Evolutionary conservation across 2,329 filamentous ascomycete species (phyloP).

Genomic region (Colletotrichum caudatum): DNA sequence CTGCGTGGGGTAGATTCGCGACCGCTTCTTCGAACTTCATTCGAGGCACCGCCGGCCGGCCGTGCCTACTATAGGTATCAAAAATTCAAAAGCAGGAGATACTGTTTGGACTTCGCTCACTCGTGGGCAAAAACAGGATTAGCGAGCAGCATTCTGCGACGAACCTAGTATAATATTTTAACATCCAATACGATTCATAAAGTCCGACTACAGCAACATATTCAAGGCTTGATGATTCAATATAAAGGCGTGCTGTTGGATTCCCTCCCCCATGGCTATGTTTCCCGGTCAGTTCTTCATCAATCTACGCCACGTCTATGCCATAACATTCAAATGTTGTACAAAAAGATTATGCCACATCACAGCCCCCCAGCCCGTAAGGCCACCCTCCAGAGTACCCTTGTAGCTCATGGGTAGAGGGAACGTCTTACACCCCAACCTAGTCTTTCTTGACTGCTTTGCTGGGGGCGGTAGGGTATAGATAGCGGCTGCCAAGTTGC

Average conservation of each 20-base stretch:
- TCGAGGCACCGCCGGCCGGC: background rate
- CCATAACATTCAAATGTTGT: too few relatives aligned
- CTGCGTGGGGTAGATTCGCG: background rate
- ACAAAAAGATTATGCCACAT: constrained; percentile 8
- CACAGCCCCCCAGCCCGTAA: constrained; percentile 5
- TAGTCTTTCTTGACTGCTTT: background rate
- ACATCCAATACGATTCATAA: background rate
- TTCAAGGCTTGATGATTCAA: background rate
- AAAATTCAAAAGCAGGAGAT: background rate
- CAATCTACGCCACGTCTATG: background rate
- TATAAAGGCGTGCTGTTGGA: too few relatives aligned
- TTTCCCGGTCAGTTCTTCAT: background rate
- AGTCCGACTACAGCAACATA: too few relatives aligned
- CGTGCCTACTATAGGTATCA: background rate
- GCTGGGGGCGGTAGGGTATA: too few relatives aligned
- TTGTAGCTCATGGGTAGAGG: background rate
- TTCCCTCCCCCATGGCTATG: too few relatives aligned
- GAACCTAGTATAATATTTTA: background rate
- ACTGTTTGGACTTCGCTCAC: too few relatives aligned
- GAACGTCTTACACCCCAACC: background rate
- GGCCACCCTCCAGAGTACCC: background rate
- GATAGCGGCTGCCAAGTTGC: too few relatives aligned
- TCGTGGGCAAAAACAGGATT: background rate
- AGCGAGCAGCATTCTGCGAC: background rate
- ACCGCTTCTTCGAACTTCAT: background rate